Percentiles rank a stretch among this genome's conserved stretches.
phyloP scores from a whole-genome alignment of 176 grass and related monocot genomes.

The Ananas comosus region DNA sequence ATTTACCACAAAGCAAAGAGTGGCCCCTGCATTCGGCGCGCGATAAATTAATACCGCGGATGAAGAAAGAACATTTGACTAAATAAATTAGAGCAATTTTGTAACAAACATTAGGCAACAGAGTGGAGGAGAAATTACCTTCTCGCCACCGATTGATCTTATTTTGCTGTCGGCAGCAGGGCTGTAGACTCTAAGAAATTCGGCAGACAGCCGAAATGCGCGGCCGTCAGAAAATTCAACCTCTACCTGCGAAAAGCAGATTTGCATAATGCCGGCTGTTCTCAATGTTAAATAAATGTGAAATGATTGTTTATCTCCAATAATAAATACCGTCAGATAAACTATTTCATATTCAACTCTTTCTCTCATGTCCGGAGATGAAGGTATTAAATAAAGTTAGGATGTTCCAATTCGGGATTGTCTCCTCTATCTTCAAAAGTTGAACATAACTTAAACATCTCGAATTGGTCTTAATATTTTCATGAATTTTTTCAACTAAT shows the following conservation, averaged over 20 bases:
- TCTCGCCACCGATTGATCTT: constrained; percentile 70
- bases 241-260: constrained; percentile 37
- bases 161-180: constrained; percentile 91
- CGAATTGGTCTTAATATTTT: no score
- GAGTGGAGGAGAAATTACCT: constrained; percentile 39
- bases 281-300: neutral
- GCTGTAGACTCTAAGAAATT: constrained; percentile 88
- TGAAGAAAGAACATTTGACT: no score
- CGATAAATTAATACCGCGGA: no score
- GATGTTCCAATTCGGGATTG: no score
- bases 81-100: neutral
- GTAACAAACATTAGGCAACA: neutral
- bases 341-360: no score
- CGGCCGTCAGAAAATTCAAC: constrained; percentile 73
- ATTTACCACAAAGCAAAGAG: no score
- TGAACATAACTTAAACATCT: no score
- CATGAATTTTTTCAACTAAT: no score
- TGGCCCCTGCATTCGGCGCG: no score
- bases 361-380: no score
- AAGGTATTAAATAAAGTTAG: no score
- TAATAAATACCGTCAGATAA: neutral
- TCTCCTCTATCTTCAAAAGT: no score
- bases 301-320: neutral
- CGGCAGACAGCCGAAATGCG: constrained; percentile 59
- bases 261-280: neutral